phyloP scores from a whole-genome alignment of 345 rosid genomes.

The Balakata baccata region DNA sequence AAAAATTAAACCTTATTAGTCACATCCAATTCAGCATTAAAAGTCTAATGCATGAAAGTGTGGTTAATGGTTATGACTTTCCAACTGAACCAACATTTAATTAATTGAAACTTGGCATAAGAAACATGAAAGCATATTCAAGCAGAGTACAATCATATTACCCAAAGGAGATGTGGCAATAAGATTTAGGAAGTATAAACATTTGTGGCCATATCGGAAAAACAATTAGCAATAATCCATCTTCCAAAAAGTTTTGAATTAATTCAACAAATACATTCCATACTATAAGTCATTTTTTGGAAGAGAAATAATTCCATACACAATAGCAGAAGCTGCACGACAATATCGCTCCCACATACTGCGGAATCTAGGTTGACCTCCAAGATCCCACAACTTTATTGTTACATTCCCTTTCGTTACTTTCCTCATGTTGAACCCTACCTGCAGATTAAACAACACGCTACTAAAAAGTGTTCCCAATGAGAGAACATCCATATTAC shows the following conservation, averaged over 20 bases:
- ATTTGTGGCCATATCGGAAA: background rate
- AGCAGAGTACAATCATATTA: too few species aligned
- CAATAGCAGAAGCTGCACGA: constrained; percentile 85
- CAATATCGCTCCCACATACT: constrained; percentile 97
- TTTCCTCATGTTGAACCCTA: constrained; percentile 81
- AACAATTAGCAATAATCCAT: background rate
- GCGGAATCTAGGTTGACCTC: constrained; percentile 87
- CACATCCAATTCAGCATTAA: too few species aligned
- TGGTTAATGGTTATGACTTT: background rate
- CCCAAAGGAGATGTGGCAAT: too few species aligned
- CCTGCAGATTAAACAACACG: constrained; percentile 34
- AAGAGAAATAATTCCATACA: constrained; percentile 40
- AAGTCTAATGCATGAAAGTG: too few species aligned
- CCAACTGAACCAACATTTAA: background rate
- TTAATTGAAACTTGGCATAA: background rate
- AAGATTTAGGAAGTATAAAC: too few species aligned
- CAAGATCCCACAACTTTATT: constrained; percentile 84
- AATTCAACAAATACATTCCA: background rate
- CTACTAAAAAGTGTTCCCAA: background rate
- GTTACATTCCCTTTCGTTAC: constrained; percentile 80
- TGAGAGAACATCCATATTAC: background rate
- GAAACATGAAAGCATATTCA: too few species aligned
- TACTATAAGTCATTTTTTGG: background rate
- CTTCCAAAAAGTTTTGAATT: background rate
- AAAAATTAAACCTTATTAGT: too few species aligned